Conservation (phyloP, 148 eudicot species). For the Salicornia ramosissima region DNA sequence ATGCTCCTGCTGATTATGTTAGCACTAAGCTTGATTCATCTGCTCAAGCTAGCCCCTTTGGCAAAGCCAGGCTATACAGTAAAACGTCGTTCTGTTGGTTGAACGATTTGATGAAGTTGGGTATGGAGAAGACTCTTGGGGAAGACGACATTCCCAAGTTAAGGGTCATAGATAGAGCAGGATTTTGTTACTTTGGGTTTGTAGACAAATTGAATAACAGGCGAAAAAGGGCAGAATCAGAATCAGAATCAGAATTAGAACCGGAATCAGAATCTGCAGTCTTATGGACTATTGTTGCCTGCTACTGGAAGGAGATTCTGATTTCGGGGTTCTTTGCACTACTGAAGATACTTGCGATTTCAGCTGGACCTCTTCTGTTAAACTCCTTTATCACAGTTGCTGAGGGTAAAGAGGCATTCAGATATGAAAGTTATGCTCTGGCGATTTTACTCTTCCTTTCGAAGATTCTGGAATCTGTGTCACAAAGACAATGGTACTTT, state of each 20-base stretch:
- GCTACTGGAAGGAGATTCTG: constrained; percentile 63
- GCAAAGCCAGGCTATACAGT: constrained; percentile 41
- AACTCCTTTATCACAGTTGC: constrained; percentile 78
- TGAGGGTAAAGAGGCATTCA: constrained; percentile 59
- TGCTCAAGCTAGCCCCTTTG: constrained; percentile 40
- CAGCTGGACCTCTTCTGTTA: constrained; percentile 79
- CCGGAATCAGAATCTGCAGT: constrained; percentile 46
- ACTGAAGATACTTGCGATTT: constrained; percentile 52
- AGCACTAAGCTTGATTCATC: constrained; percentile 21
- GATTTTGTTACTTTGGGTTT: constrained; percentile 46
- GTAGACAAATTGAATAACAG: constrained; percentile 35
- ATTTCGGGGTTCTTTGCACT: constrained; percentile 74
- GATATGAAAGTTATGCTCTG: constrained; percentile 56
- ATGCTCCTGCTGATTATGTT: constrained; percentile 33
- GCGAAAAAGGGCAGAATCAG: constrained; percentile 28
- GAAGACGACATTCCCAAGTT: constrained; percentile 59
- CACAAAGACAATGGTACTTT: constrained; percentile 81
- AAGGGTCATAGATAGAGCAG: constrained; percentile 52
- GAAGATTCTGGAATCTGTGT: constrained; percentile 62
- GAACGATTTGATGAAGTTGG: constrained; percentile 63
- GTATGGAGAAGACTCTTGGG: constrained; percentile 50
- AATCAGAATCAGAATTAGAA: constrained; percentile 38
- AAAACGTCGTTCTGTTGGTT: constrained; percentile 72
- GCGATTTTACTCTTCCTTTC: constrained; percentile 53
- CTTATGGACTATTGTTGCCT: constrained; percentile 48